Evolutionary conservation across 176 grass and related monocot genomes (phyloP), one percentile per base, ranked within the genome.

Genomic region (Cymbopogon citratus): DNA sequence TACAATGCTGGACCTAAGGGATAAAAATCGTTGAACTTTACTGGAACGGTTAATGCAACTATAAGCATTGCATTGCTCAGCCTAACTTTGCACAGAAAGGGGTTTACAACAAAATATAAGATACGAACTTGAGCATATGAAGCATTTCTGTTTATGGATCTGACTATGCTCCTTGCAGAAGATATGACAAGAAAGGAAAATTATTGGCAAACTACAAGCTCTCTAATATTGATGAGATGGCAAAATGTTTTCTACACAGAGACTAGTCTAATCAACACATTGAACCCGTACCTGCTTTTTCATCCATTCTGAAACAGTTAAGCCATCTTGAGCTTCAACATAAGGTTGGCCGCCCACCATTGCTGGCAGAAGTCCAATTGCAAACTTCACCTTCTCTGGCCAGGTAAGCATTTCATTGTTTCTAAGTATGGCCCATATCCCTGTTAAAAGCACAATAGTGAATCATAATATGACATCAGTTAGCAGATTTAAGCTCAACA

Each of bases 401-500:
- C 96, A 98, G 57, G 92, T 95, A 86, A 98, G 89, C 92, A 98
- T 95, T 95, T 98, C 92, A 61, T 90, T 98, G 75, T 98, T 98
- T 83, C 72, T 88, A 81, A 98, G 85, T 81, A 49, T 49, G 44
- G 96, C 96, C 89, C 91, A 98, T 90, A 98, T 85, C 82, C 88
- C 96, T 98, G 85, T 71, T 74, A 85, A 86, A 70, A 88, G 27
- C 71, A 81, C n/a, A 4, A 59, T 44, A 44, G 21, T 81, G 25
- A 76, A 85, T 44, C 23, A 52, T 76, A 74, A 45, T 43, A 29
- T 67, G 35, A 18, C 46, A 79, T 75, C 51, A 26, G 63, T 69
- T 60, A 12, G 56, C 26, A 81, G 21, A 43, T 44, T 77, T 35
- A 59, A 65, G 78, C 25, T 77, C 25, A 70, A 34, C 19, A 70